phyloP scores from a whole-genome alignment of 108 stramenopile species.

The Fragilariopsis cylindrus region DNA sequence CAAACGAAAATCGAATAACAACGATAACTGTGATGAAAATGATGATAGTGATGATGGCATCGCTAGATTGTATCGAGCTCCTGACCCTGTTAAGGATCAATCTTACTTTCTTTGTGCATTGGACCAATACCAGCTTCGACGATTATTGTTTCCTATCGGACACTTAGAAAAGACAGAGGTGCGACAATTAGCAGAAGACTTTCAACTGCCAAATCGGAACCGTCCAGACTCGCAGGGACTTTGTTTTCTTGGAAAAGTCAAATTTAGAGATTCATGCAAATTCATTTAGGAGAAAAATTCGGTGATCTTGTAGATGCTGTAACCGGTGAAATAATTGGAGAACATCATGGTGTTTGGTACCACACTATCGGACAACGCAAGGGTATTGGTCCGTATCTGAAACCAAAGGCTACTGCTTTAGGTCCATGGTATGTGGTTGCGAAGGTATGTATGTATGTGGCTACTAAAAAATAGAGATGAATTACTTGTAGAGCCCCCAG shows the following conservation, averaged over 20 bases:
- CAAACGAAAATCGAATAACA: slow-evolving; percentile 28
- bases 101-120: slow-evolving; percentile 95
- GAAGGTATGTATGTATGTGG: slow-evolving; percentile 22
- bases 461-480: no score
- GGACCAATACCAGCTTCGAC: slow-evolving; percentile 81
- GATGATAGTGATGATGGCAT: not conserved
- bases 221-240: slow-evolving; percentile 92
- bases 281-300: slow-evolving; percentile 79
- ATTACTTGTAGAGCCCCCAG: no score
- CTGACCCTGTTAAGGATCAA: slow-evolving; percentile 96
- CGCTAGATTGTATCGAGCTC: slow-evolving; percentile 76
- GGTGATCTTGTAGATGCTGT: slow-evolving; percentile 84
- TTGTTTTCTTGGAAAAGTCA: slow-evolving; percentile 95
- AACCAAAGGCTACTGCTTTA: slow-evolving; percentile 62
- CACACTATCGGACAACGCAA: slow-evolving; percentile 98
- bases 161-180: slow-evolving; percentile 85
- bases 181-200: slow-evolving; percentile 86
- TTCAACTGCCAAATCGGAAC: slow-evolving; percentile 88
- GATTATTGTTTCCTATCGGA: slow-evolving; percentile 92
- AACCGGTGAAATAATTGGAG: slow-evolving; percentile 82
- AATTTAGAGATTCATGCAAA: slow-evolving; percentile 89
- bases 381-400: slow-evolving; percentile 85
- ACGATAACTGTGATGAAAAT: not conserved
- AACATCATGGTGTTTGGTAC: slow-evolving; percentile 94
- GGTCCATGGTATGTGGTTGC: slow-evolving; percentile 98